Base-by-base conservation (phyloP, 2,329 filamentous ascomycete genomes). In the Chaetomiaceae sp. region DNA sequence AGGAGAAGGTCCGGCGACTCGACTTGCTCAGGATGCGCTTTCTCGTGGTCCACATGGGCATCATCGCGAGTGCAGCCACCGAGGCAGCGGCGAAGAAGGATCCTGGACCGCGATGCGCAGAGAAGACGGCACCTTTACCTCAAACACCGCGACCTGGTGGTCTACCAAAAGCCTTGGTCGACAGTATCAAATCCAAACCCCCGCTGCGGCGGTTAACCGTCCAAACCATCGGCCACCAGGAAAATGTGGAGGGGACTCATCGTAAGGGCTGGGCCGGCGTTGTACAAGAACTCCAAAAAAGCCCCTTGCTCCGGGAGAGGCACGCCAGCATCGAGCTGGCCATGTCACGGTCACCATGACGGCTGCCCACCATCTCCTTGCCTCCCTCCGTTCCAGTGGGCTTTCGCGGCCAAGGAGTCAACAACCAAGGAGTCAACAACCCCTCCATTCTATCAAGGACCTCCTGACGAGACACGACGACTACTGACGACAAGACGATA, bases 1-100 rank as follows among this genome's bases (percentile, higher is more conserved):
- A 82, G 63, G 78, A 81, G 57, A 74, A 77, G 45, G 69, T 84
- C 48, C 73, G 77, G 49, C 71, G 80, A 41, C 68, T 85, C 35
- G 82, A 85, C 58, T 66, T 83, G 60, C 64, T 85, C 62, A 74
- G 81, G 62, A 83, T 82, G 78, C 76, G 81, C 54, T 84, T 85
- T 62, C 67, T 85, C 27, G 79, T 83, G 31, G 73, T 82, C 33
- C 83, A 82, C 64, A 78, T 85, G 77, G 77, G 80, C 56, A 74
- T 82, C 54, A 72, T 84, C 47, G 70, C 75, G 12, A 65, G 69
- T 10, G 49, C 64, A 51, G 47, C 65, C 56, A 50, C 66, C 4
- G 65, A 62, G 27, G 65, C 68, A 51, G 64, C 68, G 33, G 62
- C 73, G 54, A 70, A 69, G 61, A 62, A 61, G 25, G 58, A 66